Conservation (phyloP, 805 yeast species). For the Blastobotrys attinorum region DNA sequence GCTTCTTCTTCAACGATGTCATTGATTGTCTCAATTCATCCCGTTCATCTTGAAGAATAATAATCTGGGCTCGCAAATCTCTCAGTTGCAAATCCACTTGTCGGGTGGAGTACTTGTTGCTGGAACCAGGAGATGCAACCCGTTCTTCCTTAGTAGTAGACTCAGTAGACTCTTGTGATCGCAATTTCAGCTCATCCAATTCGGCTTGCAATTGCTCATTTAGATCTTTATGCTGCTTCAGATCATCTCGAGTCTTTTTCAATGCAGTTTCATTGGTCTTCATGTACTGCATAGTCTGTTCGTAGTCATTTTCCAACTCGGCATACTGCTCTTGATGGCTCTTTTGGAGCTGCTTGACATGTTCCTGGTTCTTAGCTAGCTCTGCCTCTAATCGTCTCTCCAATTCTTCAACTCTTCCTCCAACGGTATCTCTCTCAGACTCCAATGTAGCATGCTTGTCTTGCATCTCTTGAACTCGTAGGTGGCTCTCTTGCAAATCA, state of each 20-base stretch:
- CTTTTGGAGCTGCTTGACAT: conserved; percentile 26
- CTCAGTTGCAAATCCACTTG: conserved; percentile 69
- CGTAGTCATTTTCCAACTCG: conserved; percentile 57
- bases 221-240: conserved; percentile 48
- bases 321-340: conserved; percentile 26
- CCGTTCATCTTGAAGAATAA: conserved; percentile 73
- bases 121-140: conserved; percentile 28
- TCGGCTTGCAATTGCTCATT: conserved; percentile 54
- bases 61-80: conserved; percentile 78
- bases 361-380: conserved; percentile 28
- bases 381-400: conserved; percentile 17
- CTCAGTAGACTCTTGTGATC: conserved; percentile 28
- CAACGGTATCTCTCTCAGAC: conserved; percentile 9
- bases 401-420: conserved; percentile 11
- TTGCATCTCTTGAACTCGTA: conserved; percentile 16
- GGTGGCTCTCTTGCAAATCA: conserved; percentile 18
- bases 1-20: conserved; percentile 26
- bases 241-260: conserved; percentile 63
- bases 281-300: conserved; percentile 62
- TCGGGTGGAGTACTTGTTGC: conserved; percentile 24
- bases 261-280: conserved; percentile 71
- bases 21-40: conserved; percentile 46
- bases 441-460: conserved; percentile 20
- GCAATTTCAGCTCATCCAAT: conserved; percentile 58
- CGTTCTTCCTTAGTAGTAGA: conserved; percentile 23